Evolutionary conservation across 176 grass and related monocot genomes (phyloP).

Genomic region (Microstegium vimineum): DNA sequence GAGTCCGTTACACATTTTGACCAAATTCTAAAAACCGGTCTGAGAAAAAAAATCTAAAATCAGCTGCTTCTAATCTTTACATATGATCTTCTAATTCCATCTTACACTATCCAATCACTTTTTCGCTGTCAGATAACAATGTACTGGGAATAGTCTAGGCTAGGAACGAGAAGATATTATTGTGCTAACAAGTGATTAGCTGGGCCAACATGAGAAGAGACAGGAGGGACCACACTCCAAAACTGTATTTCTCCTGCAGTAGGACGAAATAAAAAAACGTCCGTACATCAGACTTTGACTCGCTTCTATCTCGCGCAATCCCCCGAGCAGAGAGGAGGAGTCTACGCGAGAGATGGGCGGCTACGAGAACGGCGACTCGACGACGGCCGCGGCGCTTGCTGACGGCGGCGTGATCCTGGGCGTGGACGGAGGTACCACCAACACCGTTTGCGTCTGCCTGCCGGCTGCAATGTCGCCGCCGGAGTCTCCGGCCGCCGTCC

Average conservation of each 20-base stretch:
- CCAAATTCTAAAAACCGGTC: too few relatives aligned
- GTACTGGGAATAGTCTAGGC: too few relatives aligned
- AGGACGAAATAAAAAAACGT: background rate
- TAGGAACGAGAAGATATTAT: too few relatives aligned
- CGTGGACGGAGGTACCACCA: slow-evolving; percentile 89
- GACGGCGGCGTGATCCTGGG: slow-evolving; percentile 77
- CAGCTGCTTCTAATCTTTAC: too few relatives aligned
- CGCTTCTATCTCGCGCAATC: background rate
- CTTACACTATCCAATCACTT: too few relatives aligned
- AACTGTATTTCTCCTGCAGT: background rate
- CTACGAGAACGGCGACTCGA: slow-evolving; percentile 55
- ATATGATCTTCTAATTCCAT: too few relatives aligned
- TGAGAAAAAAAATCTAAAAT: too few relatives aligned
- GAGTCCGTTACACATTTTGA: too few relatives aligned
- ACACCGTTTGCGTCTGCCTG: slow-evolving; percentile 97
- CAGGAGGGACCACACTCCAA: background rate
- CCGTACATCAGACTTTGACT: slow-evolving; percentile 15
- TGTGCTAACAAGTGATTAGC: too few relatives aligned
- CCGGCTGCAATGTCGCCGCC: slow-evolving; percentile 51
- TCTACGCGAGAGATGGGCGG: slow-evolving; percentile 44
- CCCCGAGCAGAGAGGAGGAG: background rate
- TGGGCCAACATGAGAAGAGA: background rate
- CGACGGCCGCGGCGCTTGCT: background rate
- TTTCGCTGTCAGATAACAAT: too few relatives aligned
- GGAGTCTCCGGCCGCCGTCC: slow-evolving; percentile 35